Evolutionary conservation across 2,329 filamentous ascomycete genomes (phyloP).

Genomic region (Exophiala lecanii-corni): DNA sequence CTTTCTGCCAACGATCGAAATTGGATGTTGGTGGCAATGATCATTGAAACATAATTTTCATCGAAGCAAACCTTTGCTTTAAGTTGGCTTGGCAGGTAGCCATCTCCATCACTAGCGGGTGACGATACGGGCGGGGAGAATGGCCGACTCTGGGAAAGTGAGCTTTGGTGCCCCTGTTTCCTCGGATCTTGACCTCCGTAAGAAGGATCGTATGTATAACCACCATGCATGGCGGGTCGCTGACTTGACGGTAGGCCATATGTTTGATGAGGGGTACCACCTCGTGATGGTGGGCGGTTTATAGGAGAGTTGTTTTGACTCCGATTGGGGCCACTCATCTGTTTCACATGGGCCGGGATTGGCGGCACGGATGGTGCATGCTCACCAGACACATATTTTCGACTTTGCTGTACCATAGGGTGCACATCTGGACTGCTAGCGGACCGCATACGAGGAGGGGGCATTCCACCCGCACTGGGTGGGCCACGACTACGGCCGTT

Average conservation of each 20-base stretch:
- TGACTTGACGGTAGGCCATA: constrained; percentile 41
- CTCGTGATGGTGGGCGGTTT: constrained; percentile 61
- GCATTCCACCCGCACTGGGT: constrained; percentile 9
- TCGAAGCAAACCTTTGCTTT: constrained; percentile 96
- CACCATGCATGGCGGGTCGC: constrained; percentile 22
- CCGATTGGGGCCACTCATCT: constrained; percentile 61
- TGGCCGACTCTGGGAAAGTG: constrained; percentile 31
- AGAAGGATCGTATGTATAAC: constrained; percentile 24
- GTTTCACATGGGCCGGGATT: constrained; percentile 66
- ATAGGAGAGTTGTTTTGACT: constrained; percentile 78
- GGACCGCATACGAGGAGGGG: constrained; percentile 65
- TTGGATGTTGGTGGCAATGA: constrained; percentile 90
- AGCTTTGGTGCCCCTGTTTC: constrained; percentile 20
- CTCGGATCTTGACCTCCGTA: constrained; percentile 17
- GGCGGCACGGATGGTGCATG: constrained; percentile 68
- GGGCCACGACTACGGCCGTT: constrained; percentile 42
- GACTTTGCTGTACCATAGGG: constrained; percentile 51
- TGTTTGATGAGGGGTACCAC: constrained; percentile 64
- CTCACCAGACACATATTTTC: constrained; percentile 45
- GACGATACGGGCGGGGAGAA: constrained; percentile 28
- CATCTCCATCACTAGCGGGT: constrained; percentile 31
- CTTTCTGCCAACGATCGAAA: constrained; percentile 91
- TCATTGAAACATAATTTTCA: constrained; percentile 88
- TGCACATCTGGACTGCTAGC: constrained; percentile 96
- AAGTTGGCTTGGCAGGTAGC: constrained; percentile 65